Percentiles rank a stretch among this genome's conserved stretches.
Conservation (phyloP, 2,329 filamentous ascomycete species). For the Aureobasidium melanogenum region DNA sequence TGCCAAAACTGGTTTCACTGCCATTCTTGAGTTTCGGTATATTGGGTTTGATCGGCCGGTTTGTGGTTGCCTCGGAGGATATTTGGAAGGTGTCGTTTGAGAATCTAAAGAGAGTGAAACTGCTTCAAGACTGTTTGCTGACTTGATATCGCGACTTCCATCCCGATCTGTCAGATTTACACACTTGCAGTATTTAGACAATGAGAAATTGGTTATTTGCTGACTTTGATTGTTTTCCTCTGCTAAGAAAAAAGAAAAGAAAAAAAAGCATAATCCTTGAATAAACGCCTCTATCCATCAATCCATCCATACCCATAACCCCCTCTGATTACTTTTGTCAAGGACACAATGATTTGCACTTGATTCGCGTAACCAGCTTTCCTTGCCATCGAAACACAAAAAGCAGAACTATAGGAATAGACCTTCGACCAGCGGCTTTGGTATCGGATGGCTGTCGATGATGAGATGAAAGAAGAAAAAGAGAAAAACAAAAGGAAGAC, state of each 20-base stretch:
- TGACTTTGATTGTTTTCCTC: neutral
- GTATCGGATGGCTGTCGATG: neutral
- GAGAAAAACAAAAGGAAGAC: neutral
- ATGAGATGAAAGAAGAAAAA: neutral
- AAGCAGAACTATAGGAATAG: neutral
- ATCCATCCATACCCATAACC: neutral
- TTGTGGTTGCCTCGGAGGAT: neutral
- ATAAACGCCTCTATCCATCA: slow-evolving; percentile 1
- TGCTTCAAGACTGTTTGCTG: neutral
- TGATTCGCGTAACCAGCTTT: neutral
- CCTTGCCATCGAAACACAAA: neutral
- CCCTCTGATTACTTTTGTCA: neutral
- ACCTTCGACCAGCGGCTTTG: neutral
- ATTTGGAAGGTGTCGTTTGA: neutral
- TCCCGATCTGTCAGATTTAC: neutral
- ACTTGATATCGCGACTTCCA: neutral
- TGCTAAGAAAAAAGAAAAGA: neutral
- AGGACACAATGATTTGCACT: neutral
- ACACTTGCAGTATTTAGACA: neutral
- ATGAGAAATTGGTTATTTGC: neutral
- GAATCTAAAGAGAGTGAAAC: neutral
- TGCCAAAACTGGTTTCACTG: neutral
- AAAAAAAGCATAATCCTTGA: neutral
- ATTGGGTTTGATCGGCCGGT: neutral
- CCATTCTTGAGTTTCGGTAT: neutral